Base-by-base conservation (phyloP, 2,329 filamentous ascomycete genomes). In the Arthroderma sp. region DNA sequence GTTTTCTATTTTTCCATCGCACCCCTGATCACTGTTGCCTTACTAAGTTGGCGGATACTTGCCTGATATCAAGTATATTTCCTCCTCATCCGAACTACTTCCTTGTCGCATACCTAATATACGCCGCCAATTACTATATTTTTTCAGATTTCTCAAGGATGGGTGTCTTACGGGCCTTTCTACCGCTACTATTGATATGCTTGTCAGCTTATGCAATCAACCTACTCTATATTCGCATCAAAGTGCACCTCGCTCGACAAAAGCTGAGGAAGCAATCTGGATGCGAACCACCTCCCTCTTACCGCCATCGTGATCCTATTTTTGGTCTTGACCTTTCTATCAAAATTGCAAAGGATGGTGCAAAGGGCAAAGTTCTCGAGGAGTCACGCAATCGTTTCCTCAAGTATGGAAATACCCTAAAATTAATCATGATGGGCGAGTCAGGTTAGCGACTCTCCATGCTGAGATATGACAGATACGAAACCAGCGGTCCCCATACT, bases 231-330 rank as follows among this genome's bases (percentile, higher is more conserved):
- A 3, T 47, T 3, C 48, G 50, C 40, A 38, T 53, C 27, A 48
- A 46, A 5, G 11, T 47, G 4, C 42, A 44, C 32, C 34, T 43
- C 36, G 38, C 42, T 22, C 44, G 44, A 3, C 45, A 49, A 29
- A 48, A 33, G 15, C 38, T 50, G 7, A 41, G 38, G 27, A 46
- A 46, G 33, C 46, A 56, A 33, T 62, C 72, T 53, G 70, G 70
- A 40, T 75, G 73, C 55, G 59, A 70, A 40, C 64, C 66, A 6
- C 63, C 66, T n/a, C 54, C 61, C 10, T 54, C 57, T 2, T 71
- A 67, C 48, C 71, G 70, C 3, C 69, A 76, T 58, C 66, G 66
- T 44, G 77, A 79, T 51, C 71, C 68, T 0, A 53, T 80, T 44
- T 59, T 78, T 3, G 77, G 75, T 2, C 52, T 71, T 28, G 72